Conservation (phyloP, 768 basidiomycete species). For the Russula sp. region DNA sequence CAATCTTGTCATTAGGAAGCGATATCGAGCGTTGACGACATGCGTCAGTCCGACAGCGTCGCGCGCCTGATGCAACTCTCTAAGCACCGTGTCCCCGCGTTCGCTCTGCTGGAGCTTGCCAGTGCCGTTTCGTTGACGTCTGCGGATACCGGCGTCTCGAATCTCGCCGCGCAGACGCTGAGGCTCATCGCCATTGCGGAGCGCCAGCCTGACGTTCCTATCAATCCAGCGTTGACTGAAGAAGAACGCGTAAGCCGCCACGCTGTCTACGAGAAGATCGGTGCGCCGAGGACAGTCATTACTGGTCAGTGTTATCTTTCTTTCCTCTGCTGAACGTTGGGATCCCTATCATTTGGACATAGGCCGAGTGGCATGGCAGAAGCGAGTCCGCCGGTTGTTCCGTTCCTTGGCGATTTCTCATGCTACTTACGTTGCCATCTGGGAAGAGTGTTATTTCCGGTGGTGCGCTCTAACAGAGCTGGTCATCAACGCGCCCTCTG, state of each 20-base stretch:
- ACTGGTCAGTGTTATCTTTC: conserved; percentile 49
- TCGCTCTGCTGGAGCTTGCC: conserved; percentile 68
- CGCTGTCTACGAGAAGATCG: conserved; percentile 73
- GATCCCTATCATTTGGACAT: neutral
- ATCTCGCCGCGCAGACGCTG: conserved; percentile 64
- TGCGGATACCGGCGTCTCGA: conserved; percentile 61
- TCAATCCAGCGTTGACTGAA: conserved; percentile 49
- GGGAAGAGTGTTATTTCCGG: conserved; percentile 78
- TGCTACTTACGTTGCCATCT: conserved; percentile 70
- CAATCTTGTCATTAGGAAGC: neutral
- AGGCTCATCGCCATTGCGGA: conserved; percentile 68
- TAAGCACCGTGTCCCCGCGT: conserved; percentile 54
- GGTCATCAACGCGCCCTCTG: conserved; percentile 42
- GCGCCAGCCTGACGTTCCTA: conserved; percentile 55
- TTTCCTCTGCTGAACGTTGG: neutral
- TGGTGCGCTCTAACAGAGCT: conserved; percentile 66
- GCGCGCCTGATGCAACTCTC: conserved; percentile 51
- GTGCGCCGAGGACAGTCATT: conserved; percentile 66
- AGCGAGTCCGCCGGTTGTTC: conserved; percentile 69
- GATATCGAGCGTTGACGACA: conserved; percentile 2
- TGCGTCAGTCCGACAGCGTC: conserved; percentile 36
- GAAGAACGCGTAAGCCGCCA: conserved; percentile 67
- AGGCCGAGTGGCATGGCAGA: conserved; percentile 81
- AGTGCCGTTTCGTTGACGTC: conserved; percentile 71
- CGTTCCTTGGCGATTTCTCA: conserved; percentile 61